These are phyloP conservation scores for Anisodus acutangulus DNA, from an alignment of 257 asterid species.

Conservation along the genomic window DNA sequence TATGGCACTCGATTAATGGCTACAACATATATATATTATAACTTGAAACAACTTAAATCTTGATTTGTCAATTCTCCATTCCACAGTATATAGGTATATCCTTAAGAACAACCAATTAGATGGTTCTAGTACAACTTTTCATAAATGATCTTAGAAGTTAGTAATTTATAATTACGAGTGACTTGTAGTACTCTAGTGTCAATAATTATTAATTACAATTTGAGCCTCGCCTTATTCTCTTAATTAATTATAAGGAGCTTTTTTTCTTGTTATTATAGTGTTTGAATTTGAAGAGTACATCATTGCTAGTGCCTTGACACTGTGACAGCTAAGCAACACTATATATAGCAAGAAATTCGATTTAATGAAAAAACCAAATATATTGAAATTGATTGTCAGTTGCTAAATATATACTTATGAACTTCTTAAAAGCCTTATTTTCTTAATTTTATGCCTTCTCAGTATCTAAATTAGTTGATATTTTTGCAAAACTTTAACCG, in stretches of 20 bases:
- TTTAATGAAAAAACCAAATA: background rate
- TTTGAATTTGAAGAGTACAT: background rate
- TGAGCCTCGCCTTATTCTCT: background rate
- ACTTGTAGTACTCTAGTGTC: background rate
- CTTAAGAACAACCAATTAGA: background rate
- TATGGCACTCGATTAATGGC: background rate
- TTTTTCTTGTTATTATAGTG: background rate
- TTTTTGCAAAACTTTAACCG: background rate
- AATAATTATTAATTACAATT: background rate
- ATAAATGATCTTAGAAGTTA: background rate
- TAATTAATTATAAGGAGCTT: no score
- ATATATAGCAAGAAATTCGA: background rate
- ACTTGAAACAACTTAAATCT: background rate
- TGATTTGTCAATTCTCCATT: slow-evolving; percentile 1
- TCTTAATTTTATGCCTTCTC: background rate
- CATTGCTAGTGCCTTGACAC: background rate
- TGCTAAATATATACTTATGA: background rate
- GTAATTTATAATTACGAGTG: background rate
- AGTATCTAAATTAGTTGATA: background rate
- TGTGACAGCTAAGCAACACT: background rate
- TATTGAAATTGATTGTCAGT: background rate
- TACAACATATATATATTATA: background rate
- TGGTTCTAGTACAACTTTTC: background rate
- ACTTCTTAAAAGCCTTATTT: background rate
- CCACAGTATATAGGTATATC: background rate